These are phyloP conservation scores for Solanum gandarillasii DNA, from an alignment of 257 asterid genomes.

Conservation along the genomic window DNA sequence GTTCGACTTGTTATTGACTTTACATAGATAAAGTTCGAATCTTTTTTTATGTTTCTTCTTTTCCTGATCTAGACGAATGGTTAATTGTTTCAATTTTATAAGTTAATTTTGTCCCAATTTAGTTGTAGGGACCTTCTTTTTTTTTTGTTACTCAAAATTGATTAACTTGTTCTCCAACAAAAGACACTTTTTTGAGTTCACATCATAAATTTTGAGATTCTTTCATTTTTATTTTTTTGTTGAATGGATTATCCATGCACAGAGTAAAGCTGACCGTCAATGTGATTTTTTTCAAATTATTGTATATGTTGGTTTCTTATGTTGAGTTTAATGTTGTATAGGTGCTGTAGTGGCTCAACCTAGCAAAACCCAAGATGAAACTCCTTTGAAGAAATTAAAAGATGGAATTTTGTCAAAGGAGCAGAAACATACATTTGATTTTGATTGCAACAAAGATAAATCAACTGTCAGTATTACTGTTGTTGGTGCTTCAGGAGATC, in stretches of 20 bases:
- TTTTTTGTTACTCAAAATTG: no score
- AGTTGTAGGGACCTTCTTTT: neutral
- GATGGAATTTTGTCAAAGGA: constrained; percentile 29
- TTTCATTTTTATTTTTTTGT: neutral
- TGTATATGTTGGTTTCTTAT: neutral
- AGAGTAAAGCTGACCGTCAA: neutral
- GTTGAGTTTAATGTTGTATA: constrained; percentile 8
- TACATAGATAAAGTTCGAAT: neutral
- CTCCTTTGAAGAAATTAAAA: constrained; percentile 28
- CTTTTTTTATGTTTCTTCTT: neutral
- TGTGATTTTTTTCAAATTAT: neutral
- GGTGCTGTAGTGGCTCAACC: constrained; percentile 31
- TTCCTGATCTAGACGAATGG: neutral
- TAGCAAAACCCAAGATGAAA: constrained; percentile 17
- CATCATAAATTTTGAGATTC: neutral
- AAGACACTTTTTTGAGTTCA: neutral
- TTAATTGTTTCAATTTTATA: neutral
- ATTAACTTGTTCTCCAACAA: neutral
- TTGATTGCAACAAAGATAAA: constrained; percentile 12
- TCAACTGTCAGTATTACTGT: constrained; percentile 82
- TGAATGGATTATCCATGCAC: neutral
- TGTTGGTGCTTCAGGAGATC: constrained; percentile 98
- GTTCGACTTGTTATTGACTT: neutral
- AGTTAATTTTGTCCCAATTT: neutral
- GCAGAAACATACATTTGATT: constrained; percentile 3